A percentile compares a stretch with the other conserved stretches of the same genome.
Evolutionary conservation across 768 basidiomycete species (phyloP).

Genomic region (Sporobolomyces roseus): DNA sequence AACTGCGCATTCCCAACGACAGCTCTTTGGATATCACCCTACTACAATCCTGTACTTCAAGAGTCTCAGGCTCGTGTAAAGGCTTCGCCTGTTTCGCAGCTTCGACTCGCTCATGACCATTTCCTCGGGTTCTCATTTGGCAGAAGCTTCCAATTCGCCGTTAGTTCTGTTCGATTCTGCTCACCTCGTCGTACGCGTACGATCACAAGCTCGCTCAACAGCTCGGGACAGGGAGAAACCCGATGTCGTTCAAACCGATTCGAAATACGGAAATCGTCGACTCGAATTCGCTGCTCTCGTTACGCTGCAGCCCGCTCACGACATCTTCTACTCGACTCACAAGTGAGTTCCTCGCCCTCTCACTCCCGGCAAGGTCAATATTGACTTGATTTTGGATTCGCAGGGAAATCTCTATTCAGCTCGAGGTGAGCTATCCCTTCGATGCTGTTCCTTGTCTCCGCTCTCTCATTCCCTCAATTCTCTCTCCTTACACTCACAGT

Average conservation of each 20-base stretch:
- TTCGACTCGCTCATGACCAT: too few species aligned
- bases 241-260: slow-evolving; percentile 87
- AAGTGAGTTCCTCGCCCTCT: slow-evolving; percentile 73
- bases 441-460: neutral
- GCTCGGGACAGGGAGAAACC: slow-evolving; percentile 87
- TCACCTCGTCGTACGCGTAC: too few species aligned
- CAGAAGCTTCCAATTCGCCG: too few species aligned
- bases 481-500: neutral
- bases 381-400: neutral
- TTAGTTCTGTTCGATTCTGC: too few species aligned
- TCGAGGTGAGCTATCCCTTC: slow-evolving; percentile 57
- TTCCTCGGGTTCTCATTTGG: too few species aligned
- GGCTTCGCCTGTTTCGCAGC: too few species aligned
- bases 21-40: too few species aligned
- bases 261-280: slow-evolving; percentile 81
- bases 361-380: neutral
- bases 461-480: neutral
- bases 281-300: slow-evolving; percentile 94
- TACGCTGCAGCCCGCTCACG: slow-evolving; percentile 57
- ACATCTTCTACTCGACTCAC: slow-evolving; percentile 84
- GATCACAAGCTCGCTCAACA: too few species aligned
- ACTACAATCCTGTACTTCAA: too few species aligned
- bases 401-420: slow-evolving; percentile 74
- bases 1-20: too few species aligned
- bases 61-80: too few species aligned